Conservation (phyloP, 257 asterid genomes). For the Gentiana straminea region DNA sequence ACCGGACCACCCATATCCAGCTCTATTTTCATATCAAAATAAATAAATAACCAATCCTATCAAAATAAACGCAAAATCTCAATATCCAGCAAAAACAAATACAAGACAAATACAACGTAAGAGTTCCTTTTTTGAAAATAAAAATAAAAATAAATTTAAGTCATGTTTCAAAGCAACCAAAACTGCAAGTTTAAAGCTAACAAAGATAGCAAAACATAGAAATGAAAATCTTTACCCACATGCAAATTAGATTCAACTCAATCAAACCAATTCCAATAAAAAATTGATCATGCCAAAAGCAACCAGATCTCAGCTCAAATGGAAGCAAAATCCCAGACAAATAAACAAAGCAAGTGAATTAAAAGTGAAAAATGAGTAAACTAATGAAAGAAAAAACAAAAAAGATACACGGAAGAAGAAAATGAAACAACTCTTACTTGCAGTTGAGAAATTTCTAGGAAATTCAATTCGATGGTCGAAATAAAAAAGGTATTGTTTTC, state of each 20-base stretch:
- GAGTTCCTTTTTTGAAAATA: too few relatives aligned
- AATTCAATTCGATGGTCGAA: conserved; percentile 4
- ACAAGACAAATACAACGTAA: conserved; percentile 5
- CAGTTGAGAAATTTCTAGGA: conserved; percentile 10
- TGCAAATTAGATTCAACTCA: conserved; percentile 23
- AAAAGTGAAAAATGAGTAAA: background rate
- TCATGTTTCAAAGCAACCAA: conserved; percentile 1
- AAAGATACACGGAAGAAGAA: conserved; percentile 16
- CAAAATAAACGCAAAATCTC: conserved; percentile 6
- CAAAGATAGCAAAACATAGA: background rate
- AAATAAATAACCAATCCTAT: conserved; percentile 2
- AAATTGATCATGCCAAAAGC: conserved; percentile 15
- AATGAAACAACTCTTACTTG: background rate
- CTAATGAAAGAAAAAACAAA: conserved; percentile 4
- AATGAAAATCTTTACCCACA: conserved; percentile 3
- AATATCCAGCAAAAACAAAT: conserved; percentile 10
- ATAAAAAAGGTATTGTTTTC: conserved; percentile 2
- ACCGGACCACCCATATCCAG: conserved; percentile 45
- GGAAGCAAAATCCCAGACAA: conserved; percentile 2
- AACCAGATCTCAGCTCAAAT: conserved; percentile 10
- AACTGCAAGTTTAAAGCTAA: too few relatives aligned
- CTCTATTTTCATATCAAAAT: conserved; percentile 21
- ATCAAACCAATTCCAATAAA: background rate
- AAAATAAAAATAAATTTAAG: background rate
- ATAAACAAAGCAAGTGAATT: conserved; percentile 2